Evolutionary conservation across 345 rosid species (phyloP).

Genomic region (Brassica nigra): DNA sequence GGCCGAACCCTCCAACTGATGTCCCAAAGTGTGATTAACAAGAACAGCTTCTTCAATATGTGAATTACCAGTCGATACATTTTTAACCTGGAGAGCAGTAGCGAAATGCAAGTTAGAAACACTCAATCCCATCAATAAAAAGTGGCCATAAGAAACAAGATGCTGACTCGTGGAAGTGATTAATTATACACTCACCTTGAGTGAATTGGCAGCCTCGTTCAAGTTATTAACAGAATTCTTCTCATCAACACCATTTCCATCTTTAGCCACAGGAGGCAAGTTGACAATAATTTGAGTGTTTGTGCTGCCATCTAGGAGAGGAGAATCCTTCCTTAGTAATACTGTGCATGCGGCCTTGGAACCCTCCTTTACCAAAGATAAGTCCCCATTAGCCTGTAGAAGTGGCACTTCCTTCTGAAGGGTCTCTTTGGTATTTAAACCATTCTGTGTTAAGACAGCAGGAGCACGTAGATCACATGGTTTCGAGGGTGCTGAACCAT

Average conservation of each 20-base stretch:
- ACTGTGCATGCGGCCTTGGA: constrained; percentile 2
- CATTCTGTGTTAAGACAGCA: constrained; percentile 38
- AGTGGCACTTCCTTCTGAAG: constrained; percentile 37
- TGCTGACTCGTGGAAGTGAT: not conserved
- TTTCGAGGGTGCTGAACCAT: not conserved
- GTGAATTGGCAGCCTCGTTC: constrained; percentile 29
- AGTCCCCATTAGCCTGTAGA: constrained; percentile 34
- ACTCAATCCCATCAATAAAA: constrained; percentile 20
- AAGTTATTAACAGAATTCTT: constrained; percentile 26
- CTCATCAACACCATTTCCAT: constrained; percentile 22
- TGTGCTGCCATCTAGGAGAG: constrained; percentile 19
- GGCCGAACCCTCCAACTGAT: constrained; percentile 17
- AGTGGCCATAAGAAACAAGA: constrained; percentile 10
- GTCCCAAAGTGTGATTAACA: constrained; percentile 32
- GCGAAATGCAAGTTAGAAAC: constrained; percentile 36
- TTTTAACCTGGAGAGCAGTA: constrained; percentile 42
- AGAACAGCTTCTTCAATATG: constrained; percentile 32
- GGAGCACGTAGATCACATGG: constrained; percentile 30
- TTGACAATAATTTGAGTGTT: constrained; percentile 30
- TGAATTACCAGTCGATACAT: constrained; percentile 27
- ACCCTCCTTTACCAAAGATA: constrained; percentile 36
- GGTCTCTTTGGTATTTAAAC: constrained; percentile 37
- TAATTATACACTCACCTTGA: constrained; percentile 47
- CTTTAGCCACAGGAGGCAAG: constrained; percentile 27
- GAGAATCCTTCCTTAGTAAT: constrained; percentile 8